Conservation (phyloP, 1,284 basidiomycete species). For the Boletellus sp. region DNA sequence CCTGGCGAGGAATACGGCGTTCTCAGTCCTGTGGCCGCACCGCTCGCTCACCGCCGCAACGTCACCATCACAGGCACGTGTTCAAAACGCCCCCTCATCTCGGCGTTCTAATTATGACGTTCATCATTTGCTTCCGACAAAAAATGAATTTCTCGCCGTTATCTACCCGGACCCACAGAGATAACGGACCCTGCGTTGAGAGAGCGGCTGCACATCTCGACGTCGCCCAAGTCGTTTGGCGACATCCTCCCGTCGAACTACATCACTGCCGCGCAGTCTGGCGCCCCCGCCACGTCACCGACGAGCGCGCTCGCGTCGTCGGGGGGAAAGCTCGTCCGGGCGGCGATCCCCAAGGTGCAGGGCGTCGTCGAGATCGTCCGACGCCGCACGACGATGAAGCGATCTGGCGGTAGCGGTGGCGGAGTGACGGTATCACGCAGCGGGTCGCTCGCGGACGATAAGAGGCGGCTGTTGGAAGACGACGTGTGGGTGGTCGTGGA, state of each 20-base stretch:
- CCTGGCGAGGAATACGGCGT: constrained; percentile 46
- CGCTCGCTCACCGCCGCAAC: constrained; percentile 22
- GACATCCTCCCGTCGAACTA: constrained; percentile 44
- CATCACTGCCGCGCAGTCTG: constrained; percentile 36
- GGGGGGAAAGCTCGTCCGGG: constrained; percentile 27
- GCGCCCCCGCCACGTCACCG: constrained; percentile 1
- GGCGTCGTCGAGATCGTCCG: constrained; percentile 28
- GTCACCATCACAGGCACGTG: constrained; percentile 28
- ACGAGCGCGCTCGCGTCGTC: constrained; percentile 6
- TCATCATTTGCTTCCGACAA: no score
- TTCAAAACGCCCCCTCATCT: no score
- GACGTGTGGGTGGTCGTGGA: constrained; percentile 17
- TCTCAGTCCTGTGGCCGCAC: constrained; percentile 35
- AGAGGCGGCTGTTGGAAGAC: constrained; percentile 19
- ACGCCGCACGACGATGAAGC: constrained; percentile 18
- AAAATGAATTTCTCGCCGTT: no score
- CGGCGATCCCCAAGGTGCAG: constrained; percentile 38
- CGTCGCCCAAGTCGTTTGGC: constrained; percentile 37
- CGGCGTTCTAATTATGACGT: no score
- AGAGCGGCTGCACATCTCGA: constrained; percentile 14
- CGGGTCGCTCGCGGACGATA: constrained; percentile 19
- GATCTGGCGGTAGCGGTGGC: background rate
- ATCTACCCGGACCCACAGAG: constrained; percentile 10
- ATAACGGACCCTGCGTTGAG: constrained; percentile 17
- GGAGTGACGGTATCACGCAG: constrained; percentile 11